phyloP scores from a whole-genome alignment of 441 rosid genomes.

The Hypseocharis bilobata region DNA sequence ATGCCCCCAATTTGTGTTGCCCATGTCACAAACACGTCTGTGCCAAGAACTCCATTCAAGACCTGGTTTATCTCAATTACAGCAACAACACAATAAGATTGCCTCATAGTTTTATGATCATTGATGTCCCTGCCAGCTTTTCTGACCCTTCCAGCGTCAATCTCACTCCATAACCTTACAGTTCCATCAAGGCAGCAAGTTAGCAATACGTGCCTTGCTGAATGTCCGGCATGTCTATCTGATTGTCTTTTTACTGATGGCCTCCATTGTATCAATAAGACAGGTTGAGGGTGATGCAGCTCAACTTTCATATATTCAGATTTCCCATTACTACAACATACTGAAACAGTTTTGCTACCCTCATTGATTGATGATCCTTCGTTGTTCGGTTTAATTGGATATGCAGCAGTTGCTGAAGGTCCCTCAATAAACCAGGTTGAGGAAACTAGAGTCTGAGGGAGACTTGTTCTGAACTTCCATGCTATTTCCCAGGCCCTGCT shows the following conservation, averaged over 20 bases:
- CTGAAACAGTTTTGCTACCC: conserved; percentile 43
- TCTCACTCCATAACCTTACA: conserved; percentile 78
- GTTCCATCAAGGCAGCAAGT: conserved; percentile 91
- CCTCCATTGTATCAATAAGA: conserved; percentile 80
- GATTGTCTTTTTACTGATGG: conserved; percentile 39
- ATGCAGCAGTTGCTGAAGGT: conserved; percentile 61
- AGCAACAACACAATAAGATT: conserved; percentile 57
- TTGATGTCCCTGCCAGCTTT: conserved; percentile 41
- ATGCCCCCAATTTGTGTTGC: conserved; percentile 50
- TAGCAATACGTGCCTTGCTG: conserved; percentile 46
- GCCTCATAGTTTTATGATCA: conserved; percentile 32
- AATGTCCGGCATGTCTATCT: conserved; percentile 28
- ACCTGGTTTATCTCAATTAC: conserved; percentile 66
- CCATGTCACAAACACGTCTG: conserved; percentile 57
- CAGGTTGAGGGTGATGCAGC: conserved; percentile 65
- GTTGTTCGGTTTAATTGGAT: conserved; percentile 27
- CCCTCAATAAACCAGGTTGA: conserved; percentile 74
- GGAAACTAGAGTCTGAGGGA: conserved; percentile 68
- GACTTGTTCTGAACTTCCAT: conserved; percentile 56
- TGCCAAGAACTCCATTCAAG: conserved; percentile 50
- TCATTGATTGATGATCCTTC: conserved; percentile 28
- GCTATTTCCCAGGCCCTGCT: conserved; percentile 77
- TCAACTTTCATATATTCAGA: conserved; percentile 38
- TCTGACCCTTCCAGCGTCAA: conserved; percentile 52
- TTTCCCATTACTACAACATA: conserved; percentile 38